phyloP scores from a whole-genome alignment of 257 asterid genomes.

The Voacanga thouarsii region DNA sequence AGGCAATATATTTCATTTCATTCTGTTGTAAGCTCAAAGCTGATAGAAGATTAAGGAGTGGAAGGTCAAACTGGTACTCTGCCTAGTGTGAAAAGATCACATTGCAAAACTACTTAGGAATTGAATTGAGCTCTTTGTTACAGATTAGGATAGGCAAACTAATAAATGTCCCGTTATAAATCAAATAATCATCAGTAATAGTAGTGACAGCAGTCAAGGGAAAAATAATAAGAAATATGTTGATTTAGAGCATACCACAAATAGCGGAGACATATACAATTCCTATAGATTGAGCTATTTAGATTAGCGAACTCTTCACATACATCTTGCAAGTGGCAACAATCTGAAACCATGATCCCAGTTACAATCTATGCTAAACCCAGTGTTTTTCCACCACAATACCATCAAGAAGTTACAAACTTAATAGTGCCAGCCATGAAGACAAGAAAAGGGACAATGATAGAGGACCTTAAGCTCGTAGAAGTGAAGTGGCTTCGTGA shows the following conservation, averaged over 20 bases:
- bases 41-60: no score
- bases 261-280: constrained; percentile 62
- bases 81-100: no score
- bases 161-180: no score
- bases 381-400: constrained; percentile 10
- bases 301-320: constrained; percentile 64
- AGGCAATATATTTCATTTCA: no score
- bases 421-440: no score
- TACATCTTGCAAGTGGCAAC: constrained; percentile 63
- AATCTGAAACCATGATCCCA: constrained; percentile 59
- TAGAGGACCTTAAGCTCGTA: constrained; percentile 57
- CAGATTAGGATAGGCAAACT: no score
- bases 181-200: no score
- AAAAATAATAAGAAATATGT: constrained; percentile 9
- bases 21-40: no score
- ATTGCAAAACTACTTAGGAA: background rate
- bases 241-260: constrained; percentile 49
- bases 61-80: no score
- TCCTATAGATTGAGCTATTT: constrained; percentile 51
- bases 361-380: constrained; percentile 19
- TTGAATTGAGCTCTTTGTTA: background rate
- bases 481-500: constrained; percentile 31
- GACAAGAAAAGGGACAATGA: constrained; percentile 11
- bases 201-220: background rate
- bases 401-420: constrained; percentile 15